Base-by-base conservation (phyloP, 805 yeast genomes). In the Helenozyma baotianmanensis region DNA sequence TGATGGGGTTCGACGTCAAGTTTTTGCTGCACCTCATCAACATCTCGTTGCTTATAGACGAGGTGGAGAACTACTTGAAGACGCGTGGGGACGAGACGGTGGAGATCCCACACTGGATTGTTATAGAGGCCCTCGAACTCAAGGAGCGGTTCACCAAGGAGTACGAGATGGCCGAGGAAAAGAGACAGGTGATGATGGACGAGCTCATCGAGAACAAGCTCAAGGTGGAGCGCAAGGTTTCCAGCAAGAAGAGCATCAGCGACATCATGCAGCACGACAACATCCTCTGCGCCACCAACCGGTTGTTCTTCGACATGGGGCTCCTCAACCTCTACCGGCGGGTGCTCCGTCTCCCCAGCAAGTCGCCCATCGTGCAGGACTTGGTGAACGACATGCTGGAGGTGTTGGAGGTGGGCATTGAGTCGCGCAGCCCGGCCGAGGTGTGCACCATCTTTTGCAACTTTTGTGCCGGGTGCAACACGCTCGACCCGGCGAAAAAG, bases 1-100 rank as follows among this genome's bases (percentile, higher is more conserved):
- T 80, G 30, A 59, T 72, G 33, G 94, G 92, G 1, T 75, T 84
- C 51, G 88, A 83, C 42, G 62, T 78, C 9, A 66, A 65, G 39
- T 67, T 82, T 36, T 58, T 83, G 14, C 80, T 83, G 0, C 64
- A 70, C 21, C 74, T 76, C 40, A 68, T 80, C 14, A 69, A 74
- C 26, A 66, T 80, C 6, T 62, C 61, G 0, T 32, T 54, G 4
- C 46, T 65, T 4, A 59, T 65, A 3, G 44, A 61, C 16, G 51
- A 51, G 32, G 55, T 57, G 2, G 55, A 62, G 18, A 25, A 30
- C 1, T 49, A 50, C 32, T 30, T 54, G 29, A 35, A 27, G 6
- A 14, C 27, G 2, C 19, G 28, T 3, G 32, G 26, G 4, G 32
- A 25, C 11, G 39, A 40, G 8, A 10, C 21, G 43, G 54, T 29